Base-by-base conservation (phyloP, 495 filamentous ascomycete species). In the Penicillium parvum region DNA sequence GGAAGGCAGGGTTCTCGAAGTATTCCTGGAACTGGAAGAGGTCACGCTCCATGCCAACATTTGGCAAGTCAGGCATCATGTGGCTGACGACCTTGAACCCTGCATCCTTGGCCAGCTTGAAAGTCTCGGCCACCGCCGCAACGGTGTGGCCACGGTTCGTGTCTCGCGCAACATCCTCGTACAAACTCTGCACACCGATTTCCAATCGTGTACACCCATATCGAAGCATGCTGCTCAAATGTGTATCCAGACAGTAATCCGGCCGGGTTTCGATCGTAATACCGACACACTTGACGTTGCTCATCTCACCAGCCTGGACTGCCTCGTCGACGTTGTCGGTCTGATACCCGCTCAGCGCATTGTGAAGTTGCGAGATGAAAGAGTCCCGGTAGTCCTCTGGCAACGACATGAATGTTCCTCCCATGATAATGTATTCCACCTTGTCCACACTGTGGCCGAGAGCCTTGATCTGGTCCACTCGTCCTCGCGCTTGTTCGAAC, bases 361-460 rank as follows among this genome's bases (percentile, higher is more conserved):
- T 97, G 67, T 98, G 94, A 38, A 98, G 76, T 52, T 95, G 90
- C 7, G 90, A 84, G 37, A 98, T 94, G 55, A 98, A 98, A 25
- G 85, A 77, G 32, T 97, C 86, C 20, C 92, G 75, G 61, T 98
- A 97, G 8, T 81, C 78, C 54, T 89, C 81, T 3, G 92, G 79
- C 11, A 98, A 67, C 0, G 90, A 96, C 92, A 98, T 97, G 64
- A 98, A 98, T 1, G 92, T 98, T 44, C 92, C 92, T 43, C 92
- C 92, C 92, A 98, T 98, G 52, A 98, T 95, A 58, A 98, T 98
- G 61, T 96, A 98, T 69, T 98, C 92, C 2, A 98, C 92, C 59
- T 98, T 98, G 65, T 98, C 92, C 22, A 98, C 92, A 43, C 87
- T 94, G 66, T 98, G 92, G 1, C 92, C 92, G 12, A 98, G 72